Evolutionary conservation across 2,329 filamentous ascomycete genomes (phyloP).

Genomic region (Alternaria ethzedia): DNA sequence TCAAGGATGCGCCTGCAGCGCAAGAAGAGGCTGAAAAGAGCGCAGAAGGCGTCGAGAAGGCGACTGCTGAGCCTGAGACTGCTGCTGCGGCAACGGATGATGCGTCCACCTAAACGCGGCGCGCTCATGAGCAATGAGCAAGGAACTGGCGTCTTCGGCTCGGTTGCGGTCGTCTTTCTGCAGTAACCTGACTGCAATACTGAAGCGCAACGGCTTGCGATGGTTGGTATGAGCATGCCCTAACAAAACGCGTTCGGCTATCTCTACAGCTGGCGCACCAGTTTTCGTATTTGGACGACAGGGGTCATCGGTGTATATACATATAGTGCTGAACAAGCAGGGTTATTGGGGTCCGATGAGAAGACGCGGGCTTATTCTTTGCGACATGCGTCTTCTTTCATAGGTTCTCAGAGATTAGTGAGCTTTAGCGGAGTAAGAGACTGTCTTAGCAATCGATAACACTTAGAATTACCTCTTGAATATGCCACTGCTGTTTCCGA

Average conservation of each 20-base stretch:
- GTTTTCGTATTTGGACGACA: background rate
- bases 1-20: conserved; percentile 22
- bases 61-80: conserved; percentile 13
- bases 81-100: conserved; percentile 8
- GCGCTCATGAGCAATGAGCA: background rate
- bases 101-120: conserved; percentile 3
- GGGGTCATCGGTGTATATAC: conserved; percentile 15
- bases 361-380: background rate
- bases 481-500: background rate
- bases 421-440: conserved; percentile 11
- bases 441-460: conserved; percentile 14
- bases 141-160: background rate
- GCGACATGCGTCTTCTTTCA: conserved; percentile 1
- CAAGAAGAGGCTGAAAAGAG: conserved; percentile 21
- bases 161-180: background rate
- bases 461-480: background rate
- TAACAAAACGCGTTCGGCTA: background rate
- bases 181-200: background rate
- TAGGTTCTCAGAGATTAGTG: background rate
- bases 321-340: conserved; percentile 21
- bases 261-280: background rate
- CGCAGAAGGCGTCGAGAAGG: conserved; percentile 15
- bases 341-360: conserved; percentile 1
- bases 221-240: background rate
- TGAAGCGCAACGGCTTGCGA: background rate